Evolutionary conservation across 768 basidiomycete genomes (phyloP).

Genomic region (Arthromyces matolae): DNA sequence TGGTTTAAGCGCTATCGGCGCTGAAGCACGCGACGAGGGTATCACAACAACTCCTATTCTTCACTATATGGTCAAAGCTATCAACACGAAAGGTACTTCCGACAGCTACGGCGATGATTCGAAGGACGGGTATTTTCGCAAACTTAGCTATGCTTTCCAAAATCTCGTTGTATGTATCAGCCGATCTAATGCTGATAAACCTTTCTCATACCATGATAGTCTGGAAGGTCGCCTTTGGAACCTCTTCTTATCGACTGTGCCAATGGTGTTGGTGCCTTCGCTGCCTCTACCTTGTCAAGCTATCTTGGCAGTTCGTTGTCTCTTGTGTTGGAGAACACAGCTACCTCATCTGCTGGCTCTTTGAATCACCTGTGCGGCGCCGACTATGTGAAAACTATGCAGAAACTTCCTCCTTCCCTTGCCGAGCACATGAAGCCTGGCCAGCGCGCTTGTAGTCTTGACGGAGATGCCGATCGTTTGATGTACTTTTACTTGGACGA

Average conservation of each 20-base stretch:
- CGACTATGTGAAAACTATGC: constrained; percentile 93
- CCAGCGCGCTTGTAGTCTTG: constrained; percentile 87
- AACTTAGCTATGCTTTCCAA: constrained; percentile 79
- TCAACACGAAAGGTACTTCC: constrained; percentile 79
- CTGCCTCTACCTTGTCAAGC: constrained; percentile 57
- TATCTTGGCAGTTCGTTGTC: constrained; percentile 59
- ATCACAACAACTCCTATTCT: constrained; percentile 92
- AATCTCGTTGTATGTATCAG: constrained; percentile 70
- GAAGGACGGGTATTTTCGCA: constrained; percentile 78
- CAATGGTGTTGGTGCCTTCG: constrained; percentile 90
- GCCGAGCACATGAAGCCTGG: constrained; percentile 57
- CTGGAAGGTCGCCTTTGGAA: constrained; percentile 50
- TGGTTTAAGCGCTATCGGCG: constrained; percentile 72
- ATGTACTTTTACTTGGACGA: constrained; percentile 93
- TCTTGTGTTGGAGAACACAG: constrained; percentile 67
- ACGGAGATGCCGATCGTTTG: constrained; percentile 95
- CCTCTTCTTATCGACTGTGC: constrained; percentile 91
- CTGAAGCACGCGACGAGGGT: constrained; percentile 69
- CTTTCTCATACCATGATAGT: constrained; percentile 33
- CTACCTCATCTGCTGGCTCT: constrained; percentile 58
- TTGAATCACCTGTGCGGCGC: constrained; percentile 91
- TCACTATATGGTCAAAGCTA: constrained; percentile 88
- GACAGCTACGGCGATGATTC: constrained; percentile 80
- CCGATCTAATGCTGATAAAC: background rate
- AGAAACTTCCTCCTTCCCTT: constrained; percentile 80